Evolutionary conservation across 805 yeast species (phyloP).

Genomic region (Yamadazyma sp.): DNA sequence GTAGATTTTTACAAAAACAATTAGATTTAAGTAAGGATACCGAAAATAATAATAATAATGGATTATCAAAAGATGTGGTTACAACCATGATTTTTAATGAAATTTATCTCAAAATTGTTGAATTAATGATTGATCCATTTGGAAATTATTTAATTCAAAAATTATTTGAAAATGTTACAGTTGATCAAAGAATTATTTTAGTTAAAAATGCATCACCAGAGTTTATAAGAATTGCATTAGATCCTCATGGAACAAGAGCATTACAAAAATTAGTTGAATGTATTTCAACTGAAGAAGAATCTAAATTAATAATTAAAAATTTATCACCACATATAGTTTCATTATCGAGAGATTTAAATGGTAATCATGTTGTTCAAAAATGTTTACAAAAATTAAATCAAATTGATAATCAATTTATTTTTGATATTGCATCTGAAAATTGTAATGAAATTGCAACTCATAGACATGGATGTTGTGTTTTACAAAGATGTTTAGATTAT

Average conservation of each 20-base stretch:
- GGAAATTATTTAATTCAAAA: slow-evolving; percentile 97
- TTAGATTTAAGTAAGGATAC: slow-evolving; percentile 57
- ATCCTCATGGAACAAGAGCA: slow-evolving; percentile 96
- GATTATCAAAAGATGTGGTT: slow-evolving; percentile 39
- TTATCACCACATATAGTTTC: slow-evolving; percentile 71
- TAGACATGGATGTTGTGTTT: slow-evolving; percentile 95
- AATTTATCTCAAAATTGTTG: slow-evolving; percentile 72
- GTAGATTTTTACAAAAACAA: slow-evolving; percentile 86
- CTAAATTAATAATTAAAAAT: slow-evolving; percentile 55
- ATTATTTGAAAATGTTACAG: slow-evolving; percentile 70
- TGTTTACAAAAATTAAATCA: slow-evolving; percentile 71
- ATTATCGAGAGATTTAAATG: slow-evolving; percentile 85
- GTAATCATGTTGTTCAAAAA: slow-evolving; percentile 95
- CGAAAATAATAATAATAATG: slow-evolving; percentile 12
- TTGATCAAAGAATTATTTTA: slow-evolving; percentile 65
- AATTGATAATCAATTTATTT: slow-evolving; percentile 79
- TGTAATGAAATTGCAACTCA: slow-evolving; percentile 87
- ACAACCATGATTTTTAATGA: slow-evolving; percentile 79
- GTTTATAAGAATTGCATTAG: slow-evolving; percentile 76
- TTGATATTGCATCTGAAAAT: slow-evolving; percentile 74
- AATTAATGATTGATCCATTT: slow-evolving; percentile 92
- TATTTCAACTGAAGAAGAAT: slow-evolving; percentile 68
- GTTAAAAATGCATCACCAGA: slow-evolving; percentile 71
- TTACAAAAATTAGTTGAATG: slow-evolving; percentile 89
- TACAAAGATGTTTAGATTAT: slow-evolving; percentile 91